Conservation (phyloP, 1,284 basidiomycete genomes). For the Puccinia hordei region DNA sequence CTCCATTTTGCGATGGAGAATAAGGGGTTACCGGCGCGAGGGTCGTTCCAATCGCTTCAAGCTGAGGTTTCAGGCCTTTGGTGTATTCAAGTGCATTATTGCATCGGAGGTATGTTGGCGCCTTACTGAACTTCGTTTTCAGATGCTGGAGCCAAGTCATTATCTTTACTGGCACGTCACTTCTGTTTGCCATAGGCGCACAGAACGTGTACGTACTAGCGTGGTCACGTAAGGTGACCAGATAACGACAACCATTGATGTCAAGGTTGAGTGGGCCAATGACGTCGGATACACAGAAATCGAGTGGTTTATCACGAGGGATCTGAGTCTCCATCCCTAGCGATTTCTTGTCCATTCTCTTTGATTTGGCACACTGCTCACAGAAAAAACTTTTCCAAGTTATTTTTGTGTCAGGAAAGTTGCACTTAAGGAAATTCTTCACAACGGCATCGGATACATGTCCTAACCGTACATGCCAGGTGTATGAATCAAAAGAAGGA, state of each 20-base stretch:
- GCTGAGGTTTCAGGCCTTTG: neutral
- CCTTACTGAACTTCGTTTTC: neutral
- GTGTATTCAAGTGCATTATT: neutral
- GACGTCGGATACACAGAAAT: neutral
- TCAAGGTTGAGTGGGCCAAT: neutral
- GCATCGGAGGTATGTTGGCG: neutral
- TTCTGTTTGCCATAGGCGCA: neutral
- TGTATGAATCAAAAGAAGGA: neutral
- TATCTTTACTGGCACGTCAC: neutral
- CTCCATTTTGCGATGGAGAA: neutral
- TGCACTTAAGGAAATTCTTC: neutral
- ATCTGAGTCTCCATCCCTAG: too few relatives aligned
- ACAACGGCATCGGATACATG: neutral
- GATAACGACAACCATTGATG: neutral
- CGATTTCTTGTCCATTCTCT: too few relatives aligned
- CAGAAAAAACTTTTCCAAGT: too few relatives aligned
- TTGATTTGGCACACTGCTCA: too few relatives aligned
- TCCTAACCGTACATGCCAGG: neutral
- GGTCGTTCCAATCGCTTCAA: neutral
- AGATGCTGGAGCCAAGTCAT: neutral
- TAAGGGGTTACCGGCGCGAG: neutral
- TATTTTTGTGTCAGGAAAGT: neutral
- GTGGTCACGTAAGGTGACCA: neutral
- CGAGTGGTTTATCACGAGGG: neutral
- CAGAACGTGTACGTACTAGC: slow-evolving; percentile 11